phyloP scores from a whole-genome alignment of 176 grass and related monocot species.

The Musa acuminata region DNA sequence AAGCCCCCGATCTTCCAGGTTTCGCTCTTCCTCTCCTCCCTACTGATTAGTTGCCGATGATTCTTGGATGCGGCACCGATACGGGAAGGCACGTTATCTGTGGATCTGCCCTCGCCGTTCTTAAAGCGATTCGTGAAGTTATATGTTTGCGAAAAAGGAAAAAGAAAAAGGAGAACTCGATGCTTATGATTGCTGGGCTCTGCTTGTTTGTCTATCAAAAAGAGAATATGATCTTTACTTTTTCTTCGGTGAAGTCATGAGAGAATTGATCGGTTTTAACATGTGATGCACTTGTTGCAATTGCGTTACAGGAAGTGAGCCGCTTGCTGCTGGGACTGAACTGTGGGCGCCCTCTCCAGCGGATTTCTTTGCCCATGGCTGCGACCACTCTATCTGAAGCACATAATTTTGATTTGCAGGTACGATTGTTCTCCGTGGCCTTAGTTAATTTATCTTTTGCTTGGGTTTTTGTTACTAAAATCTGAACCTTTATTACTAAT shows the following conservation, averaged over 20 bases:
- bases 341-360: conserved; percentile 48
- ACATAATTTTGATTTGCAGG: conserved; percentile 82
- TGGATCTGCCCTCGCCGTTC: not conserved
- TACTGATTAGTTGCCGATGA: not conserved
- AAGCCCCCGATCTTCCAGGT: conserved; percentile 77
- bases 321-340: conserved; percentile 69
- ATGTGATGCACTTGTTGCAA: not conserved
- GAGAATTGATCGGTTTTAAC: not conserved
- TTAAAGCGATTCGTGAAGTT: not conserved
- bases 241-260: not conserved
- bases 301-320: conserved; percentile 55
- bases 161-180: not conserved
- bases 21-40: not conserved
- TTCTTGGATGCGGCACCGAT: conserved; percentile 1
- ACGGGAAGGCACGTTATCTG: not conserved
- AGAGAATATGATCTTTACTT: not conserved
- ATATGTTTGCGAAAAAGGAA: not conserved
- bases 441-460: not conserved
- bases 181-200: not conserved
- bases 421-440: conserved; percentile 14
- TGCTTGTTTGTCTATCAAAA: not conserved
- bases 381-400: conserved; percentile 30
- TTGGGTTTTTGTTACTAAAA: not conserved
- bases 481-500: not conserved
- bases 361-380: conserved; percentile 35